A percentile compares a stretch with the other conserved stretches of the same genome.
phyloP scores from a whole-genome alignment of 2,329 filamentous ascomycete species.

The Zymoseptoria brevis region DNA sequence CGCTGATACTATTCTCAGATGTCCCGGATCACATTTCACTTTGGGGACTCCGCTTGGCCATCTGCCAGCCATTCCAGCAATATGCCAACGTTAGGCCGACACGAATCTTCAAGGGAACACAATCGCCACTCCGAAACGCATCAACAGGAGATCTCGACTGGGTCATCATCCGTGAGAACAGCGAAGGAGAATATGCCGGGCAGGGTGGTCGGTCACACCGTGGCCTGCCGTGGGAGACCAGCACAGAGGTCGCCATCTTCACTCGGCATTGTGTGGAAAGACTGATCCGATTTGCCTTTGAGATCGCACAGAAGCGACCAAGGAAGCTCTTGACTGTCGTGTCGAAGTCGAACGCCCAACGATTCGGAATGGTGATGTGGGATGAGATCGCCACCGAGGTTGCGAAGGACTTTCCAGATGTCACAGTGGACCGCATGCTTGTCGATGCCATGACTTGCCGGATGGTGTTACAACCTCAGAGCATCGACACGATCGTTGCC shows the following conservation, averaged over 20 bases:
- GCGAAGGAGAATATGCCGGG: constrained; percentile 58
- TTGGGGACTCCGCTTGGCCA: constrained; percentile 49
- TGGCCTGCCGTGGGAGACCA: constrained; percentile 51
- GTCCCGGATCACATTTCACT: constrained; percentile 45
- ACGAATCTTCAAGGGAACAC: constrained; percentile 52
- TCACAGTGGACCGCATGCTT: constrained; percentile 55
- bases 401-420: constrained; percentile 51
- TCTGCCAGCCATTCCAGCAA: constrained; percentile 49
- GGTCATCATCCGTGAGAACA: constrained; percentile 61
- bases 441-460: constrained; percentile 60
- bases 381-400: constrained; percentile 53
- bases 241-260: constrained; percentile 58
- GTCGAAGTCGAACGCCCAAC: constrained; percentile 58
- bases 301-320: constrained; percentile 49
- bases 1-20: not conserved
- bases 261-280: constrained; percentile 52
- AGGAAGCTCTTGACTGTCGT: constrained; percentile 55
- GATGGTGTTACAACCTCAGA: constrained; percentile 54
- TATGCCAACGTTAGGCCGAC: constrained; percentile 54
- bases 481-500: constrained; percentile 55
- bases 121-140: constrained; percentile 48
- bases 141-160: constrained; percentile 55
- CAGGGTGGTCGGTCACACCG: constrained; percentile 56
- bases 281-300: constrained; percentile 57
- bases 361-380: constrained; percentile 62